These are phyloP conservation scores for Gyromitra esculenta DNA, from an alignment of 2,329 filamentous ascomycete species.

Conservation along the genomic window DNA sequence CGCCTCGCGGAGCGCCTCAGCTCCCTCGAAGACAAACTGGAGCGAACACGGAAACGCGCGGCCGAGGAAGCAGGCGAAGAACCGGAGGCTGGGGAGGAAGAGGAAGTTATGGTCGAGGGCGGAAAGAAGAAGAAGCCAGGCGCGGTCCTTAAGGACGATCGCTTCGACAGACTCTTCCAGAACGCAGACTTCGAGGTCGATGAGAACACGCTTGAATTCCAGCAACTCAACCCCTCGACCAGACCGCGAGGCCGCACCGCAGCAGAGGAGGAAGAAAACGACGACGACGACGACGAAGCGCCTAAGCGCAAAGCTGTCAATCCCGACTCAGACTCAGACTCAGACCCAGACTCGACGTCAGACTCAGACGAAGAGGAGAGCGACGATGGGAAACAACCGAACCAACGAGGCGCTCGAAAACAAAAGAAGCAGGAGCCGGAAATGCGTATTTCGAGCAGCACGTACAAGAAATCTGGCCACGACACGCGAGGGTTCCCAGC, in stretches of 20 bases:
- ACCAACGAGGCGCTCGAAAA: constrained; percentile 51
- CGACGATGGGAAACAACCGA: constrained; percentile 60
- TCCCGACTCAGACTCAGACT: constrained; percentile 59
- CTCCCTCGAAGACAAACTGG: constrained; percentile 77
- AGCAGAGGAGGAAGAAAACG: constrained; percentile 65
- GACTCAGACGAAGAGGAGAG: constrained; percentile 62
- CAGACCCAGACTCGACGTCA: constrained; percentile 59
- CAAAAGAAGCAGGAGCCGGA: constrained; percentile 58
- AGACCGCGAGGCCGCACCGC: constrained; percentile 64
- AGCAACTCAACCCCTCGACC: constrained; percentile 87
- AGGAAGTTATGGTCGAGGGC: constrained; percentile 61
- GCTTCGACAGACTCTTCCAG: constrained; percentile 89
- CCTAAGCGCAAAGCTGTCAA: constrained; percentile 59
- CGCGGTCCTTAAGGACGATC: constrained; percentile 77
- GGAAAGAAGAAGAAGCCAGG: constrained; percentile 65
- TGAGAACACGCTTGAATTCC: constrained; percentile 87
- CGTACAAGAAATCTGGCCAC: constrained; percentile 70
- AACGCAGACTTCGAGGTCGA: constrained; percentile 93
- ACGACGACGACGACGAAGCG: constrained; percentile 55
- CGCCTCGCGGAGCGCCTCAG: constrained; percentile 66
- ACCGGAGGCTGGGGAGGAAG: constrained; percentile 62
- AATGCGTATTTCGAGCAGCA: constrained; percentile 76
- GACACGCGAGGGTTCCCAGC: constrained; percentile 61
- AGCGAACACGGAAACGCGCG: constrained; percentile 63
- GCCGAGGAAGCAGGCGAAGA: constrained; percentile 49